Conservation (phyloP, 1,284 basidiomycete species). For the Lignosus rhinocerotis region DNA sequence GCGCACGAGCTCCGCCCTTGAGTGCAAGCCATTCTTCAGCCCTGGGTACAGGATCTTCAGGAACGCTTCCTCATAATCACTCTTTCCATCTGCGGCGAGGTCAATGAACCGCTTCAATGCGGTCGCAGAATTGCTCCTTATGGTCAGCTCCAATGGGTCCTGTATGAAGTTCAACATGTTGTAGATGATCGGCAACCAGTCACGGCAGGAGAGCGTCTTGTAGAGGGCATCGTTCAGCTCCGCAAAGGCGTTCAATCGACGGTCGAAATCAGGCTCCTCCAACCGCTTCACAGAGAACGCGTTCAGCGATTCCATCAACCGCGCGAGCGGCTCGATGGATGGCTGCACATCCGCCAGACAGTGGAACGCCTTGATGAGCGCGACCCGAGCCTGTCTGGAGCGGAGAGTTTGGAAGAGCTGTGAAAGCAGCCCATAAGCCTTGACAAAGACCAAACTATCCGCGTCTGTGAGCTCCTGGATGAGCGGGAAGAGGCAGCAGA, state of each 20-base stretch:
- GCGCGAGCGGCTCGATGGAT: constrained; percentile 49
- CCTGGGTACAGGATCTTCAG: constrained; percentile 75
- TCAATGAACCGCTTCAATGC: constrained; percentile 82
- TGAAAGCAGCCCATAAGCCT: constrained; percentile 69
- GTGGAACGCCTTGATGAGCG: constrained; percentile 67
- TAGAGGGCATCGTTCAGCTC: constrained; percentile 69
- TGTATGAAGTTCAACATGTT: constrained; percentile 88
- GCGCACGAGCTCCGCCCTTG: constrained; percentile 87
- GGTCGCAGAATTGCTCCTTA: constrained; percentile 82
- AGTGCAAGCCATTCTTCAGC: constrained; percentile 80
- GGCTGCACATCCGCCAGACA: constrained; percentile 56
- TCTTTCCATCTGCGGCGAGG: constrained; percentile 42
- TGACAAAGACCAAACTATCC: constrained; percentile 49
- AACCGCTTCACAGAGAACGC: constrained; percentile 82
- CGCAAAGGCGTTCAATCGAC: constrained; percentile 79
- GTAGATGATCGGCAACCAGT: constrained; percentile 88
- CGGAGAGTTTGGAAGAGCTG: constrained; percentile 78
- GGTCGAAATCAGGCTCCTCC: constrained; percentile 94
- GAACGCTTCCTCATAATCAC: constrained; percentile 59
- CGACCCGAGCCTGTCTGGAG: constrained; percentile 66
- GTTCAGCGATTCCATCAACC: constrained; percentile 75
- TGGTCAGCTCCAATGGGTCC: constrained; percentile 86
- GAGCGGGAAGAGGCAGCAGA: constrained; percentile 74
- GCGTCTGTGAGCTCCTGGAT: constrained; percentile 65
- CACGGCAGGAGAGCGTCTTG: constrained; percentile 46